Evolutionary conservation across 176 grass and related monocot genomes (phyloP).

Genomic region (Lolium multiflorum): DNA sequence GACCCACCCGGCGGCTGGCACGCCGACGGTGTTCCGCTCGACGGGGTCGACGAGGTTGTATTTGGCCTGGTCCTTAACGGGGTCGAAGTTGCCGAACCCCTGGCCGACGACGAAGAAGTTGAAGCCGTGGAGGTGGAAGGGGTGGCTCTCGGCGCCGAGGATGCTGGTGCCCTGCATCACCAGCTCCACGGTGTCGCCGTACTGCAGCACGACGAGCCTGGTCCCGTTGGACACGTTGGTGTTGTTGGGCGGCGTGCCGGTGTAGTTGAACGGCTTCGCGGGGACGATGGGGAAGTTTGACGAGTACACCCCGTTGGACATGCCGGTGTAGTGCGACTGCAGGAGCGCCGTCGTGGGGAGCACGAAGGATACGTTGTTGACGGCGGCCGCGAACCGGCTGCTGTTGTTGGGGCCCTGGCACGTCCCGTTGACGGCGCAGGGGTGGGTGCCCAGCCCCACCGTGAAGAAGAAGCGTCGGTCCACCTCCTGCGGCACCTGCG

Average conservation of each 20-base stretch:
- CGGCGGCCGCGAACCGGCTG: slow-evolving; percentile 52
- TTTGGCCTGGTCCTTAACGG: slow-evolving; percentile 41
- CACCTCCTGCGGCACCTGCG: slow-evolving; percentile 49
- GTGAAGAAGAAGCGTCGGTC: slow-evolving; percentile 69
- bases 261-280: slow-evolving; percentile 70
- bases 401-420: slow-evolving; percentile 64
- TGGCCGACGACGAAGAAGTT: slow-evolving; percentile 73
- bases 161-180: slow-evolving; percentile 75
- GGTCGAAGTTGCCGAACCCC: slow-evolving; percentile 78
- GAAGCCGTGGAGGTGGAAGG: slow-evolving; percentile 75
- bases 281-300: slow-evolving; percentile 58
- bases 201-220: slow-evolving; percentile 60
- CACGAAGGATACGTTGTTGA: slow-evolving; percentile 75
- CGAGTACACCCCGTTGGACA: slow-evolving; percentile 56
- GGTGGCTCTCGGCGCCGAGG: slow-evolving; percentile 69
- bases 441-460: slow-evolving; percentile 63
- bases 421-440: slow-evolving; percentile 60
- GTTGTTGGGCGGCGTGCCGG: slow-evolving; percentile 67
- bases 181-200: slow-evolving; percentile 58
- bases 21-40: slow-evolving; percentile 70
- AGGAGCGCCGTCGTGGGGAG: slow-evolving; percentile 64
- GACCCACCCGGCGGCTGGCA: slow-evolving; percentile 64
- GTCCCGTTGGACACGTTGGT: slow-evolving; percentile 64
- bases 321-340: slow-evolving; percentile 71
- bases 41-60: slow-evolving; percentile 86